Evolutionary conservation across 768 basidiomycete genomes (phyloP).

Genomic region (Coprinellus aureogranulatus): DNA sequence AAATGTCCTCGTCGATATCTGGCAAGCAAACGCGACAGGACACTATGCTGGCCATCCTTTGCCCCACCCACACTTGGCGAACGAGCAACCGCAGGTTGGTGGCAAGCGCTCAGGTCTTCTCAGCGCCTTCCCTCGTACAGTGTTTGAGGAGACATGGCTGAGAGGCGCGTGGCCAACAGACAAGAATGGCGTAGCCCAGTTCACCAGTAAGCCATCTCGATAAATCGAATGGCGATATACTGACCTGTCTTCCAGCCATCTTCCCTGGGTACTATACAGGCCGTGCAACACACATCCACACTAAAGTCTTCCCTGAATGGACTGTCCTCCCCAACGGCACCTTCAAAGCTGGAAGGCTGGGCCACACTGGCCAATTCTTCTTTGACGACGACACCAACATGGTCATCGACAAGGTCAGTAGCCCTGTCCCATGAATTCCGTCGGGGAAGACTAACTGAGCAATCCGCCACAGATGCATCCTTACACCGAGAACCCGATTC

Average conservation of each 20-base stretch:
- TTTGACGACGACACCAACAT: conserved; percentile 54
- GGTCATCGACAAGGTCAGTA: conserved; percentile 45
- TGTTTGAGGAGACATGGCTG: conserved; percentile 44
- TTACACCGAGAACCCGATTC: conserved; percentile 49
- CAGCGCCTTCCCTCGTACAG: conserved; percentile 43
- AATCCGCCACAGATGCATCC: conserved; percentile 44
- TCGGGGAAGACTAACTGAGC: too few relatives aligned
- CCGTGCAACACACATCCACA: conserved; percentile 53
- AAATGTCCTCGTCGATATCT: conserved; percentile 57
- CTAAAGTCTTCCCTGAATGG: conserved; percentile 56
- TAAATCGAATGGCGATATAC: background rate
- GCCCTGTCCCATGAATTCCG: background rate
- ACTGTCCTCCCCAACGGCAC: conserved; percentile 40
- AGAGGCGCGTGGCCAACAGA: conserved; percentile 56
- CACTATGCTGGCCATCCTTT: conserved; percentile 52
- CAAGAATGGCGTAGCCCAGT: conserved; percentile 50
- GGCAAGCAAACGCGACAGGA: conserved; percentile 58
- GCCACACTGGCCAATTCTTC: conserved; percentile 55
- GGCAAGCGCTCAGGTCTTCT: conserved; percentile 45
- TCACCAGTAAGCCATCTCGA: conserved; percentile 40
- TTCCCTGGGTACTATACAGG: conserved; percentile 59
- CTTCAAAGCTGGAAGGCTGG: conserved; percentile 41
- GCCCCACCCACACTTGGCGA: conserved; percentile 40
- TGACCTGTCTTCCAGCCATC: conserved; percentile 33
- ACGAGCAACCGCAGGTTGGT: conserved; percentile 46